These are phyloP conservation scores for Eruca vesicaria DNA, from an alignment of 441 rosid species.

Conservation along the genomic window DNA sequence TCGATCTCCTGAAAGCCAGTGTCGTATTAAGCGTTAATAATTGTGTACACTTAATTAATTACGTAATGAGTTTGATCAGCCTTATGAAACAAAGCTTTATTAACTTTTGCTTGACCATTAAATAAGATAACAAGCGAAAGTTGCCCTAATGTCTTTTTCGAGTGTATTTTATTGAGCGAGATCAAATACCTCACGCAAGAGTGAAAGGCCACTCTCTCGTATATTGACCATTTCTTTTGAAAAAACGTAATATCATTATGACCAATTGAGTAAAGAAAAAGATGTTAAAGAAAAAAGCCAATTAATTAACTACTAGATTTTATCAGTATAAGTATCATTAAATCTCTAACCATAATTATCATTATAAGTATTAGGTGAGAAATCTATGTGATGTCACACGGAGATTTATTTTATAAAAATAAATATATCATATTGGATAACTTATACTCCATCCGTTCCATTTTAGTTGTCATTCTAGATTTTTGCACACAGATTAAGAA, in stretches of 20 bases:
- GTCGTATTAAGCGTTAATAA: conserved; percentile 33
- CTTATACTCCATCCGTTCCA: no score
- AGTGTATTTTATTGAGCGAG: conserved; percentile 8
- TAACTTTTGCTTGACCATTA: conserved; percentile 20
- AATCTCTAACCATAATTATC: not conserved
- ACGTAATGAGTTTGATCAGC: conserved; percentile 17
- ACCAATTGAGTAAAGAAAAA: not conserved
- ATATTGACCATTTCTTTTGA: not conserved
- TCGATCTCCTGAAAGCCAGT: conserved; percentile 39
- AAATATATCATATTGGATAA: no score
- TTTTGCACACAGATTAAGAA: no score
- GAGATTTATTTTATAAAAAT: no score
- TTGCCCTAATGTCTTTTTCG: conserved; percentile 9
- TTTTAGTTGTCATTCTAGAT: no score
- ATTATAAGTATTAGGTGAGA: not conserved
- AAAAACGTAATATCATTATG: not conserved
- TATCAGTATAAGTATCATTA: not conserved
- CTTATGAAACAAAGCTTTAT: conserved; percentile 29
- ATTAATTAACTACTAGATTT: not conserved
- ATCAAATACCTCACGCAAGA: conserved; percentile 36
- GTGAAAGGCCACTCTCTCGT: conserved; percentile 30
- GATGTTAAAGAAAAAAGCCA: not conserved
- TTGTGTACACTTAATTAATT: conserved; percentile 12
- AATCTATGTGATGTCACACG: no score
- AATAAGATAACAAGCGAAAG: conserved; percentile 23